Evolutionary conservation across 1,284 basidiomycete genomes (phyloP), one percentile per base, ranked within the genome.

Genomic region (Schizophyllum amplum): DNA sequence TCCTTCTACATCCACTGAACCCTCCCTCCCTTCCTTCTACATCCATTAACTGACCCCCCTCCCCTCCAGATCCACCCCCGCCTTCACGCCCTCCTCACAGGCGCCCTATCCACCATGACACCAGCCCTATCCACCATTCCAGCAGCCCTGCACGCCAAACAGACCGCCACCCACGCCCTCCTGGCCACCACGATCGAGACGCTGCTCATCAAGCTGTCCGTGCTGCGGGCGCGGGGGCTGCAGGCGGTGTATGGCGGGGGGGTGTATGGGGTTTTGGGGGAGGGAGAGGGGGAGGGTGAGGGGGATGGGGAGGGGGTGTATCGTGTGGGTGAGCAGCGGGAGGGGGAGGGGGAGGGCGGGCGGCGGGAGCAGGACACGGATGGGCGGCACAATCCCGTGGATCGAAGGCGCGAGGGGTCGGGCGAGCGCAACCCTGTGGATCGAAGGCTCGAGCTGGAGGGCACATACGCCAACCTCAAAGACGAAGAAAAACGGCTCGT

Each of bases 171-270:
- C 4, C 63, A 67, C 47, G 76, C 76, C 52, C 68, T 78, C 23
- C 63, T 75, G 13, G 69, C 74, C 4, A 68, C 74, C 21, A 73
- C 69, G 1, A 75, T 80, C 53, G 79, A 82, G 62, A 65, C 73
- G 4, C 72, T 71, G 5, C 69, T 81, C 13, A 70, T 79, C 60
- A 79, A 77, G 62, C 69, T 81, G 17, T 76, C 76, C 1, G 67
- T 79, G 17, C 63, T 78, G 13, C 72, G 74, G 24, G 72, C 73
- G 4, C 71, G 71, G 24, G 67, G 73, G 4, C 69, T 73, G 47
- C 64, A 65, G 48, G 61, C 70, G 5, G 61, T 80, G 6, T 81
- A 80, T 60, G 69, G 67, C 51, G 67, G 72, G 60, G 55, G 61
- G 27, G 63, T 67, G 1, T 53, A n/a, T n/a, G n/a, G n/a, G n/a